Percentiles rank a stretch among this genome's conserved stretches.
Evolutionary conservation across 225 moss, liverwort and hornwort species (phyloP).

Genomic region (Rhytidiadelphus loreus): DNA sequence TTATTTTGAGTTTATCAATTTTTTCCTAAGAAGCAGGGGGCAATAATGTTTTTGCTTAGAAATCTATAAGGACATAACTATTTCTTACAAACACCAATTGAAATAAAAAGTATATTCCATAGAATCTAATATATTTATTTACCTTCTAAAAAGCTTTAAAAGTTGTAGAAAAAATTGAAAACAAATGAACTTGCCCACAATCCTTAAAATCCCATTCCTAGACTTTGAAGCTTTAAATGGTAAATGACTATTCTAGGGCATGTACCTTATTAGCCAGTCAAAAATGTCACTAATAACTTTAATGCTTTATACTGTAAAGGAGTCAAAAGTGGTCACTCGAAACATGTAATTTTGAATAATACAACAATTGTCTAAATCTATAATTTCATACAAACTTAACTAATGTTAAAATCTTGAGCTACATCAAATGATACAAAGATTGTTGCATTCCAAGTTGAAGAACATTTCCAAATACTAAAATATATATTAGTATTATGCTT

Average conservation of each 20-base stretch:
- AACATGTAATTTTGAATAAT: neutral
- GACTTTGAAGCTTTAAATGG: rapidly evolving
- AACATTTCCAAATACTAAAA: neutral
- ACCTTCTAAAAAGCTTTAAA: neutral
- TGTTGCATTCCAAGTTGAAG: rapidly evolving
- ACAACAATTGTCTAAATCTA: rapidly evolving
- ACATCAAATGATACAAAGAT: neutral
- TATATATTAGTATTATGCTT: rapidly evolving
- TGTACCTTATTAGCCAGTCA: neutral
- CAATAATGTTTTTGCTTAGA: neutral
- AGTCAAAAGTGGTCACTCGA: neutral
- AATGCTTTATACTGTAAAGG: neutral
- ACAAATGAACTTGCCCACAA: rapidly evolving
- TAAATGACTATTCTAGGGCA: neutral
- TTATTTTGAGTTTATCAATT: neutral
- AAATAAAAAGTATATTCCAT: neutral
- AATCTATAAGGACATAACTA: neutral
- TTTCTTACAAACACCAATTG: neutral
- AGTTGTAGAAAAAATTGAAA: neutral
- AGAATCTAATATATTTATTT: neutral
- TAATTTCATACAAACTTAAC: neutral
- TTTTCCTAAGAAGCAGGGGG: rapidly evolving
- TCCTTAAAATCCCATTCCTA: neutral
- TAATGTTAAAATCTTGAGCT: neutral
- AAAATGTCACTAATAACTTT: neutral